Evolutionary conservation across 257 asterid species (phyloP).

Genomic region (Coffea canephora): DNA sequence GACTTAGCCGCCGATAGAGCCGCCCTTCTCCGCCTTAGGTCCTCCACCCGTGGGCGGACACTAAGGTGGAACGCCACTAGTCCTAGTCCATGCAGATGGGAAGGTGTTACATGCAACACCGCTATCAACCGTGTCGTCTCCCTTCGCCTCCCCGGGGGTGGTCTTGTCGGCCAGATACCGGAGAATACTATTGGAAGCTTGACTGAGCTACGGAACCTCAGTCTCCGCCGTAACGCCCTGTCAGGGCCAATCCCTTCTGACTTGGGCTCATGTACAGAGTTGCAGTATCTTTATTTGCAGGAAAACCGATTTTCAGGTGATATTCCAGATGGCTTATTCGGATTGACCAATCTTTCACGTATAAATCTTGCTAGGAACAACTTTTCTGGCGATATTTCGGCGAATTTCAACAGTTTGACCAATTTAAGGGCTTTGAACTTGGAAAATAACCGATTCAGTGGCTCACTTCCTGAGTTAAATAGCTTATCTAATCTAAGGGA

Average conservation of each 20-base stretch:
- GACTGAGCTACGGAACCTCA: conserved; percentile 45
- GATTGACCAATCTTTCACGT: conserved; percentile 36
- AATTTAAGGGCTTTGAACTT: conserved; percentile 36
- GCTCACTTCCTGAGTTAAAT: conserved; percentile 39
- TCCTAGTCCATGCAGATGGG: conserved; percentile 50
- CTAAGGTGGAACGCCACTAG: conserved; percentile 40
- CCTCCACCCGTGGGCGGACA: conserved; percentile 47
- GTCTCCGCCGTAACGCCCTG: conserved; percentile 56
- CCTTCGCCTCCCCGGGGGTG: conserved; percentile 53
- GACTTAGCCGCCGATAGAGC: conserved; percentile 39
- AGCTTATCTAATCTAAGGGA: conserved; percentile 21
- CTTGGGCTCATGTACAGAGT: conserved; percentile 42
- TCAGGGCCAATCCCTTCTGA: conserved; percentile 55
- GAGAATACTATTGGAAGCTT: conserved; percentile 40
- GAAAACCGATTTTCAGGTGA: conserved; percentile 55
- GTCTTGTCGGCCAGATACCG: conserved; percentile 48
- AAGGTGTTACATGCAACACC: conserved; percentile 42
- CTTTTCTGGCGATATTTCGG: conserved; percentile 39
- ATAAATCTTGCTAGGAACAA: conserved; percentile 39
- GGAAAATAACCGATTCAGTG: conserved; percentile 53
- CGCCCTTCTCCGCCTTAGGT: conserved; percentile 48
- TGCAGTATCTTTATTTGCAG: conserved; percentile 36
- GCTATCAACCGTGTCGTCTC: conserved; percentile 33
- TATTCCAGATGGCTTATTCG: conserved; percentile 40
- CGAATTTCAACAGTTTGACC: conserved; percentile 30